Evolutionary conservation across 768 basidiomycete species (phyloP).

Genomic region (Auriscalpium orientale): DNA sequence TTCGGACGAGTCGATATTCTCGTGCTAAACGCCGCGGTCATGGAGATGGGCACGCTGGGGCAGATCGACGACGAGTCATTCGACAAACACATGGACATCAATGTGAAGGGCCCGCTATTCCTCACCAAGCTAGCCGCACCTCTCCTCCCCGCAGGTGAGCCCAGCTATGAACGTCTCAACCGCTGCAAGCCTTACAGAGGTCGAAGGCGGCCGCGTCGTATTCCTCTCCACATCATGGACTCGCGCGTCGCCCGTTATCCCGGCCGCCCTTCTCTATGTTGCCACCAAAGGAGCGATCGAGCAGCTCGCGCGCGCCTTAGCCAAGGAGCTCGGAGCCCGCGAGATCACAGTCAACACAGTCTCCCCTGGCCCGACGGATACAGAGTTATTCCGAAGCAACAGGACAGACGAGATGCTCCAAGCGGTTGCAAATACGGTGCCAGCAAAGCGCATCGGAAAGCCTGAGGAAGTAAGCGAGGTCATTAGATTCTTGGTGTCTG

Average conservation of each 20-base stretch:
- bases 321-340: constrained; percentile 45
- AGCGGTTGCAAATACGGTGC: constrained; percentile 36
- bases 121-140: constrained; percentile 39
- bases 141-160: constrained; percentile 37
- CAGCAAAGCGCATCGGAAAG: constrained; percentile 37
- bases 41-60: constrained; percentile 40
- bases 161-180: too few species aligned
- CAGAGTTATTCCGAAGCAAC: constrained; percentile 45
- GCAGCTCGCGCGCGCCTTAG: constrained; percentile 47
- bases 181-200: too few species aligned
- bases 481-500: constrained; percentile 45
- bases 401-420: constrained; percentile 41
- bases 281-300: constrained; percentile 55
- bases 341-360: constrained; percentile 53
- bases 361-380: constrained; percentile 49
- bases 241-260: constrained; percentile 32
- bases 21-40: constrained; percentile 50
- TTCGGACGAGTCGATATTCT: constrained; percentile 52
- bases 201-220: constrained; percentile 42
- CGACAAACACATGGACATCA: constrained; percentile 43
- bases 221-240: constrained; percentile 51
- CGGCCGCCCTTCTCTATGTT: constrained; percentile 43
- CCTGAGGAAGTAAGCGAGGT: constrained; percentile 48
- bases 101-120: constrained; percentile 56
- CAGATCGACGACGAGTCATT: constrained; percentile 47